phyloP scores from a whole-genome alignment of 768 basidiomycete genomes.

The Hydnomerulius pinastri region DNA sequence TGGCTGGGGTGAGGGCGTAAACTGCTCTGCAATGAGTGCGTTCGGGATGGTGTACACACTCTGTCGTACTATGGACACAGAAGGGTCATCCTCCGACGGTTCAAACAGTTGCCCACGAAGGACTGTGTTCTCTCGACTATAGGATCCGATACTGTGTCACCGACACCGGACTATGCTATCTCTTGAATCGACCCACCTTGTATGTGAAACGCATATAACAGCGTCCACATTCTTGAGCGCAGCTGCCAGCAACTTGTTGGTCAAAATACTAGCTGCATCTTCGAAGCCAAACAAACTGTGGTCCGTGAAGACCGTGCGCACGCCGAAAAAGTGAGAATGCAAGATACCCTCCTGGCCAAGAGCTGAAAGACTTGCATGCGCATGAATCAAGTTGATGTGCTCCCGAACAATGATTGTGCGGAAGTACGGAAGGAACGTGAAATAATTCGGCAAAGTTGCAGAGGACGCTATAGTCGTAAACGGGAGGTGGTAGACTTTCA shows the following conservation, averaged over 20 bases:
- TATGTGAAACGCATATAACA: slow-evolving; percentile 95
- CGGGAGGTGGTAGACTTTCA: slow-evolving; percentile 96
- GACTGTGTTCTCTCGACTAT: slow-evolving; percentile 96
- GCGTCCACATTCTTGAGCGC: slow-evolving; percentile 90
- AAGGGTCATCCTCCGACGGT: slow-evolving; percentile 42
- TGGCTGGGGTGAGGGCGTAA: slow-evolving; percentile 59
- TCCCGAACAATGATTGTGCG: slow-evolving; percentile 88
- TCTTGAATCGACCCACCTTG: slow-evolving; percentile 61
- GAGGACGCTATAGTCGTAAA: slow-evolving; percentile 86
- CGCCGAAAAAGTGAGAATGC: slow-evolving; percentile 82
- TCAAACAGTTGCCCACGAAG: slow-evolving; percentile 81
- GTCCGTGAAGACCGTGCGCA: slow-evolving; percentile 94
- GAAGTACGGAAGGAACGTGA: slow-evolving; percentile 90
- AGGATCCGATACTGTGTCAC: background rate
- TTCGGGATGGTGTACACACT: slow-evolving; percentile 94
- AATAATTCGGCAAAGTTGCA: slow-evolving; percentile 92
- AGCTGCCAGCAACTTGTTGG: slow-evolving; percentile 91
- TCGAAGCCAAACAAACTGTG: slow-evolving; percentile 97
- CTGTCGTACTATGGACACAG: slow-evolving; percentile 46
- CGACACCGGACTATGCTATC: background rate
- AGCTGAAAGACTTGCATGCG: slow-evolving; percentile 87
- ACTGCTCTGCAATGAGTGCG: slow-evolving; percentile 83
- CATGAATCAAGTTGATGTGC: slow-evolving; percentile 84
- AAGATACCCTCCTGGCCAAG: slow-evolving; percentile 92
- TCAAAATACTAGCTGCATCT: slow-evolving; percentile 94